phyloP scores from a whole-genome alignment of 2,329 filamentous ascomycete species.

The Xenoacremonium recifei region DNA sequence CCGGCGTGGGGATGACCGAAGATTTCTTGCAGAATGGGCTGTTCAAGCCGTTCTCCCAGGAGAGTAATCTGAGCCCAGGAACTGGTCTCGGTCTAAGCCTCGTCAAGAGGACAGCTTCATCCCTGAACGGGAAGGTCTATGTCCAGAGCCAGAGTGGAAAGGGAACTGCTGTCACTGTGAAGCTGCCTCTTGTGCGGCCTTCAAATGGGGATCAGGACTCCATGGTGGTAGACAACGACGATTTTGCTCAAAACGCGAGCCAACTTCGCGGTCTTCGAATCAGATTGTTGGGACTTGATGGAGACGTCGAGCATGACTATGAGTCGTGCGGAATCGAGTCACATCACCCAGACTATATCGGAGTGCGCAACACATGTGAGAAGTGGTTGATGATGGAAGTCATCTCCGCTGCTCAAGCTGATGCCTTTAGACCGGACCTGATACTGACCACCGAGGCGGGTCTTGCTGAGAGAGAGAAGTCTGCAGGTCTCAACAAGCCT shows the following conservation, averaged over 20 bases:
- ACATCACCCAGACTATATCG: too few species aligned
- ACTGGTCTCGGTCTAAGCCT: conserved; percentile 66
- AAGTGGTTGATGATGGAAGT: conserved; percentile 18
- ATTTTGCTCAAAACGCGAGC: conserved; percentile 26
- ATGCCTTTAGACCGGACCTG: too few species aligned
- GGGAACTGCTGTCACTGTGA: conserved; percentile 37
- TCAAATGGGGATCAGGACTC: neutral
- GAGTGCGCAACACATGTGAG: conserved; percentile 11
- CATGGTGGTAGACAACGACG: conserved; percentile 17
- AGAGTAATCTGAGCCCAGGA: conserved; percentile 58
- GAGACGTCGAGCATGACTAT: neutral
- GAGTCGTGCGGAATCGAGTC: too few species aligned
- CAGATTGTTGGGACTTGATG: conserved; percentile 2
- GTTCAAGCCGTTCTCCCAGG: conserved; percentile 64
- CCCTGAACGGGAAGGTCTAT: conserved; percentile 57
- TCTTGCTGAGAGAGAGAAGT: too few species aligned
- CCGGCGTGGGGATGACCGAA: conserved; percentile 63
- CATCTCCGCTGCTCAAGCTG: conserved; percentile 10
- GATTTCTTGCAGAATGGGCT: conserved; percentile 60
- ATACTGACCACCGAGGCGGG: too few species aligned
- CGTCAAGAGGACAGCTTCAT: conserved; percentile 57
- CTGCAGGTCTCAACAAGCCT: conserved; percentile 1
- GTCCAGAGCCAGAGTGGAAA: conserved; percentile 45
- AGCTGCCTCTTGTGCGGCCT: conserved; percentile 25
- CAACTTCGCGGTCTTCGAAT: conserved; percentile 32